Evolutionary conservation across 805 yeast species (phyloP).

Genomic region (Lachancea nothofagi): DNA sequence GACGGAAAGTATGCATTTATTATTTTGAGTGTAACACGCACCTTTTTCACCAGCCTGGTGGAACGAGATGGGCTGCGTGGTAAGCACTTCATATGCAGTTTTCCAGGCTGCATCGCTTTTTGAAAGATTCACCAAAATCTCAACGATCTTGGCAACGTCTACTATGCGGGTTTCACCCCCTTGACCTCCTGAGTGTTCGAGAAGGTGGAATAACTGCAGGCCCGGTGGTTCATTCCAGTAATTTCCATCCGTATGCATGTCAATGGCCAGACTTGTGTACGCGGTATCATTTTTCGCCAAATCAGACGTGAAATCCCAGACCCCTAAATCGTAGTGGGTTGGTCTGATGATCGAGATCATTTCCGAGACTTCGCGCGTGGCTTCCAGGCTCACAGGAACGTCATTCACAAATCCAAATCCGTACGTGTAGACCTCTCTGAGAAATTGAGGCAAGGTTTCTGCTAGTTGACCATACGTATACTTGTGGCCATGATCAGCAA

Average conservation of each 20-base stretch:
- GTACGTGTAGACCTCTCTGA: constrained; percentile 21
- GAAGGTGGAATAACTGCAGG: constrained; percentile 59
- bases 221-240: constrained; percentile 74
- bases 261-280: constrained; percentile 60
- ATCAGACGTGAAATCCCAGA: constrained; percentile 74
- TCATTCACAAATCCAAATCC: constrained; percentile 60
- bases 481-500: neutral
- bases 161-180: constrained; percentile 67
- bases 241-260: constrained; percentile 67
- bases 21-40: constrained; percentile 51
- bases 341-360: constrained; percentile 55
- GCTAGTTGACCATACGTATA: constrained; percentile 3
- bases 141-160: constrained; percentile 61
- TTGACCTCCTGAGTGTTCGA: constrained; percentile 52
- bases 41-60: constrained; percentile 70
- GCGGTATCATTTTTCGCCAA: constrained; percentile 65
- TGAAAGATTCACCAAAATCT: constrained; percentile 38
- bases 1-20: constrained; percentile 55
- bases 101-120: constrained; percentile 38
- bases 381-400: constrained; percentile 56
- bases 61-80: constrained; percentile 51
- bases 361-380: constrained; percentile 52
- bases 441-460: neutral
- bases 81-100: constrained; percentile 39
- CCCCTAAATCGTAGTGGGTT: constrained; percentile 67